Conservation (phyloP, 2,329 filamentous ascomycete genomes). For the Trichoderma sp. region DNA sequence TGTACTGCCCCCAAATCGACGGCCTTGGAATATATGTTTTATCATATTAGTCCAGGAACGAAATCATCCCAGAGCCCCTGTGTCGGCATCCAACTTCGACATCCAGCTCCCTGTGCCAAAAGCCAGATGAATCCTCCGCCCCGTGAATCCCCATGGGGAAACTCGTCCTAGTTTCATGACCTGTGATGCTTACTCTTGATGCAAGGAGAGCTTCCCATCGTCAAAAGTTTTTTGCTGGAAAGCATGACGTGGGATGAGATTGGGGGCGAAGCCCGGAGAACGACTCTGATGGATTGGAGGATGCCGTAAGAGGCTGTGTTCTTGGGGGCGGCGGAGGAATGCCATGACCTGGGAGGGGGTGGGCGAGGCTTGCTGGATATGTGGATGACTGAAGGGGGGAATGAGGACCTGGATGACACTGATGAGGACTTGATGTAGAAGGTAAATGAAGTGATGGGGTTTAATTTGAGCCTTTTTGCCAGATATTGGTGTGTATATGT, state of each 20-base stretch:
- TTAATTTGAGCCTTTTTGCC: constrained; percentile 30
- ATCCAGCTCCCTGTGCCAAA: not conserved
- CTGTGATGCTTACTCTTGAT: not conserved
- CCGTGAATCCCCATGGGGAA: not conserved
- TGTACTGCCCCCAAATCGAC: not conserved
- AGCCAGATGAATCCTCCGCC: not conserved
- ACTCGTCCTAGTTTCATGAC: not conserved
- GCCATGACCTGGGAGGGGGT: constrained; percentile 33
- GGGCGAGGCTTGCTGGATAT: constrained; percentile 41
- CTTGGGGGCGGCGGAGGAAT: constrained; percentile 41
- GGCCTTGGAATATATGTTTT: not conserved
- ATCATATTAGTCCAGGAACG: not conserved
- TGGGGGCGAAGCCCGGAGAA: constrained; percentile 40
- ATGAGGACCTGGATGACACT: not conserved
- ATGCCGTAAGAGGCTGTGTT: constrained; percentile 41
- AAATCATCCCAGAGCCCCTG: not conserved
- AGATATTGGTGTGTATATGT: constrained; percentile 41
- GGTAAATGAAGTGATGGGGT: not conserved
- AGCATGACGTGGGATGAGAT: constrained; percentile 44
- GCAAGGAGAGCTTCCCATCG: not conserved
- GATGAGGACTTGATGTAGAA: not conserved
- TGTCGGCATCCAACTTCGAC: not conserved
- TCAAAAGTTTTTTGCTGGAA: constrained; percentile 22
- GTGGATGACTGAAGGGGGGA: constrained; percentile 36
- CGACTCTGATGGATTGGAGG: constrained; percentile 41